Percentiles rank a stretch among this genome's conserved stretches.
These are phyloP conservation scores for Phoma sp. DNA, from an alignment of 2,329 filamentous ascomycete genomes.

Conservation along the genomic window DNA sequence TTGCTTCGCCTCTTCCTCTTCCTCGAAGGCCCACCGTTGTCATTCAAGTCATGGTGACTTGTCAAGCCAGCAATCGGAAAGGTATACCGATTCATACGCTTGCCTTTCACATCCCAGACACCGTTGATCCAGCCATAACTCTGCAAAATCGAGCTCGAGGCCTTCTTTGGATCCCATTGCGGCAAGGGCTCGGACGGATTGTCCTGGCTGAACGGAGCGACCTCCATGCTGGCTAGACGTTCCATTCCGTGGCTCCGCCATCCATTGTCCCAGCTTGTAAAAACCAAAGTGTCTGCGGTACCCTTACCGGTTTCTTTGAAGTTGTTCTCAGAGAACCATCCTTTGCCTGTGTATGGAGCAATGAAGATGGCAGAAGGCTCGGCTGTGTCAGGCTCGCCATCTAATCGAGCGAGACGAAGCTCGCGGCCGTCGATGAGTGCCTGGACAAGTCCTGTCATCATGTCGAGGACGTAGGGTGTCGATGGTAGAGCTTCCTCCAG, in stretches of 20 bases:
- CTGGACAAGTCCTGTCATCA: conserved; percentile 15
- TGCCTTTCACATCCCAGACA: conserved; percentile 14
- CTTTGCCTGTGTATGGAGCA: background rate
- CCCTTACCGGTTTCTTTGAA: background rate
- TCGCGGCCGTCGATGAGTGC: conserved; percentile 10
- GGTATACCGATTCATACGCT: conserved; percentile 9
- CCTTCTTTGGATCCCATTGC: background rate
- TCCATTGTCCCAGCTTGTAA: conserved; percentile 25
- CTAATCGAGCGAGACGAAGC: conserved; percentile 14
- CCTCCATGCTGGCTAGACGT: conserved; percentile 19
- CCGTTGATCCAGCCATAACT: conserved; percentile 26
- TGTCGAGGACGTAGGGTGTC: conserved; percentile 11
- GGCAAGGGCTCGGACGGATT: background rate
- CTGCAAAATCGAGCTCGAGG: background rate
- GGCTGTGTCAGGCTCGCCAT: background rate
- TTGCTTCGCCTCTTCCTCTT: no score
- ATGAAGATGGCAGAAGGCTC: conserved; percentile 19
- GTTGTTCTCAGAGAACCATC: background rate
- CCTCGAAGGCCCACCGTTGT: no score
- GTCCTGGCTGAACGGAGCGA: background rate
- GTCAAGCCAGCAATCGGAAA: conserved; percentile 11
- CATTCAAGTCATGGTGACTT: background rate
- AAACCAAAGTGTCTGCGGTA: conserved; percentile 1
- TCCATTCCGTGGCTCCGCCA: conserved; percentile 11
- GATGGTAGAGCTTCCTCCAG: background rate